phyloP scores from a whole-genome alignment of 768 basidiomycete genomes.

The Fistulinella prunicolor region DNA sequence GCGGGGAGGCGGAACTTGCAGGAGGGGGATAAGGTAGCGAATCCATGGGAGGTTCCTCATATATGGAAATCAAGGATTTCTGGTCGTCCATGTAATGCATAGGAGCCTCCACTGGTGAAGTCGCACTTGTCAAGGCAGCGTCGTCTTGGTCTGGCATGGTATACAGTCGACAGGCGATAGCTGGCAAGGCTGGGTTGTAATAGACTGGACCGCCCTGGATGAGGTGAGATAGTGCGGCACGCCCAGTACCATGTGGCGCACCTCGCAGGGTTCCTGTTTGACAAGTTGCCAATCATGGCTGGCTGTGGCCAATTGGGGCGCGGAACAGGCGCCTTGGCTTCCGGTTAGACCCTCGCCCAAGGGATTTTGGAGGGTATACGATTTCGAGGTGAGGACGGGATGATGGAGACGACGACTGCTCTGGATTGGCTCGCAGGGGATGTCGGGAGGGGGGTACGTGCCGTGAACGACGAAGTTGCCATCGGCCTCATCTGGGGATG shows the following conservation, averaged over 20 bases:
- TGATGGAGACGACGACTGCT: conserved; percentile 4
- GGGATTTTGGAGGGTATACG: conserved; percentile 29
- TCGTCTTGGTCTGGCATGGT: conserved; percentile 18
- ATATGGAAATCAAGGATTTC: conserved; percentile 5
- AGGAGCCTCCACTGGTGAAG: conserved; percentile 1
- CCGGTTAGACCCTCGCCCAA: conserved; percentile 16
- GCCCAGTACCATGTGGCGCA: conserved; percentile 6
- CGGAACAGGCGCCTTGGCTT: background rate
- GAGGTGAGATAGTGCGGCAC: conserved; percentile 6
- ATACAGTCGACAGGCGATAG: conserved; percentile 14
- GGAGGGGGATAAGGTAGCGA: conserved; percentile 31
- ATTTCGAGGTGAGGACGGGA: conserved; percentile 19
- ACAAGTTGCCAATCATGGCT: conserved; percentile 18
- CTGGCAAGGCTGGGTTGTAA: conserved; percentile 11
- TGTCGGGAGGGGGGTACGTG: conserved; percentile 2
- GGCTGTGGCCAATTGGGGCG: background rate
- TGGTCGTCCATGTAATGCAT: conserved; percentile 14
- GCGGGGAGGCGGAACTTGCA: conserved; percentile 16
- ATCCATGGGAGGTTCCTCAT: conserved; percentile 31
- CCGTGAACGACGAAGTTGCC: conserved; percentile 15
- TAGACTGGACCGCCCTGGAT: conserved; percentile 10
- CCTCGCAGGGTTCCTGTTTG: conserved; percentile 29
- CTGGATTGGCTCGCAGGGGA: background rate
- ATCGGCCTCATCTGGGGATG: conserved; percentile 20
- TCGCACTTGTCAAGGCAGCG: background rate